A percentile compares a stretch with the other conserved stretches of the same genome.
phyloP scores from a whole-genome alignment of 768 basidiomycete genomes.

The Gautieria morchelliformis region DNA sequence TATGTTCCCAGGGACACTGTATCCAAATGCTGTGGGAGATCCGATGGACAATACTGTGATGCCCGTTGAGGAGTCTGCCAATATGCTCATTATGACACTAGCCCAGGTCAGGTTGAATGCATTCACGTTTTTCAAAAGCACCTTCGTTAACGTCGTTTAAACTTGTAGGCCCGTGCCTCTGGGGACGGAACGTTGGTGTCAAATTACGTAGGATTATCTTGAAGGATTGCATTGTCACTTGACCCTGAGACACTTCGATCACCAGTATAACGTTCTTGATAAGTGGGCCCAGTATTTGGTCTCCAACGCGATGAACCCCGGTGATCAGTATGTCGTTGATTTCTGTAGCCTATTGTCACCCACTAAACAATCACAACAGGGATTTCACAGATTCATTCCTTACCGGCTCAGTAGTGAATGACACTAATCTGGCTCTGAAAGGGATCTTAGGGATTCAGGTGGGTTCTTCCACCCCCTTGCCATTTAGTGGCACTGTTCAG shows the following conservation, averaged over 20 bases:
- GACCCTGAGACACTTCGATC: background rate
- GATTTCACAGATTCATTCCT: constrained; percentile 7
- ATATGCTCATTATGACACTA: constrained; percentile 10
- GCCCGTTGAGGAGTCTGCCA: constrained; percentile 9
- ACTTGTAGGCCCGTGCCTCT: background rate
- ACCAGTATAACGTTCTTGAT: constrained; percentile 13
- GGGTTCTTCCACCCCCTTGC: constrained; percentile 4
- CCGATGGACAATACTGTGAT: background rate
- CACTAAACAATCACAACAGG: background rate
- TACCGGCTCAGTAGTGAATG: constrained; percentile 13
- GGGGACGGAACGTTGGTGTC: background rate
- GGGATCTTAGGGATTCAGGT: constrained; percentile 16
- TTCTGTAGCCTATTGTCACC: background rate
- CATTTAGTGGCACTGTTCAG: constrained; percentile 11
- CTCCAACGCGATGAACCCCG: constrained; percentile 4
- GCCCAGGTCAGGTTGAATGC: background rate
- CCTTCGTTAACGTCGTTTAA: background rate
- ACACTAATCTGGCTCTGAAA: constrained; percentile 18
- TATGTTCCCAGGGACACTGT: constrained; percentile 1
- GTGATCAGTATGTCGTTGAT: background rate
- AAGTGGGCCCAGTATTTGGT: constrained; percentile 16
- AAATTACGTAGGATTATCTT: constrained; percentile 5
- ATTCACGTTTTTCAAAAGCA: background rate
- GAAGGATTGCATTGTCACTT: background rate
- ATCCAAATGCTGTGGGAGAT: constrained; percentile 13